Percentiles rank a stretch among this genome's conserved stretches.
phyloP scores from a whole-genome alignment of 1,284 basidiomycete species.

The Exobasidium rhododendri region DNA sequence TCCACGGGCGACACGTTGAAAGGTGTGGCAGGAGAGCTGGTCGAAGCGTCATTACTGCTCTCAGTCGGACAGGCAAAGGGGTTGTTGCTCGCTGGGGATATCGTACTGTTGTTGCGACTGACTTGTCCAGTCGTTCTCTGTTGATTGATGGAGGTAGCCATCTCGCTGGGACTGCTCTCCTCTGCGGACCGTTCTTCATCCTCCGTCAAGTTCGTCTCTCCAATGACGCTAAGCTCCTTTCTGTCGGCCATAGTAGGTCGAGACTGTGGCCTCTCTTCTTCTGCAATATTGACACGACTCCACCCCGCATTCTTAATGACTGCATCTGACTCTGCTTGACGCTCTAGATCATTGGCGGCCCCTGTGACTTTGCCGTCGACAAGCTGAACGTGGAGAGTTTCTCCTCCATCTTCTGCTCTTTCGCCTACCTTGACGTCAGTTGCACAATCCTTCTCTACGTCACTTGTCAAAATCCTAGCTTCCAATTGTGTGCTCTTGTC shows the following conservation, averaged over 20 bases:
- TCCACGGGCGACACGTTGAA: neutral
- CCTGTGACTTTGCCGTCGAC: too few species aligned
- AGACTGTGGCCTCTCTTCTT: neutral
- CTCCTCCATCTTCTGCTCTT: neutral
- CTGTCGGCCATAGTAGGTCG: neutral
- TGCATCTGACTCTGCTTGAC: neutral
- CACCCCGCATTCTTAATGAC: neutral
- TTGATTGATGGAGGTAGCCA: neutral
- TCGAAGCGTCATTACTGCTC: neutral
- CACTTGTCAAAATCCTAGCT: too few species aligned
- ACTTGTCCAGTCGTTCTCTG: neutral
- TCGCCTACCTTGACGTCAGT: neutral
- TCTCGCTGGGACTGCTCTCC: neutral
- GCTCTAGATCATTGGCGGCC: neutral
- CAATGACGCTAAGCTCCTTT: slow-evolving; percentile 13
- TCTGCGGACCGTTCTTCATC: neutral
- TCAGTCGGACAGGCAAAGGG: neutral
- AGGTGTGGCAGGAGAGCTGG: neutral
- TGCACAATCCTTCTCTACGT: neutral
- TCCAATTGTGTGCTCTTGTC: neutral
- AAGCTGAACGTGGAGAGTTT: neutral
- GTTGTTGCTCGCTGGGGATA: neutral
- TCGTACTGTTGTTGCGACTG: neutral
- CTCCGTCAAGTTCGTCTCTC: slow-evolving; percentile 1
- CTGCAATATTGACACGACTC: neutral